phyloP scores from a whole-genome alignment of 2,329 filamentous ascomycete species.

The Sporothrix curviconia region DNA sequence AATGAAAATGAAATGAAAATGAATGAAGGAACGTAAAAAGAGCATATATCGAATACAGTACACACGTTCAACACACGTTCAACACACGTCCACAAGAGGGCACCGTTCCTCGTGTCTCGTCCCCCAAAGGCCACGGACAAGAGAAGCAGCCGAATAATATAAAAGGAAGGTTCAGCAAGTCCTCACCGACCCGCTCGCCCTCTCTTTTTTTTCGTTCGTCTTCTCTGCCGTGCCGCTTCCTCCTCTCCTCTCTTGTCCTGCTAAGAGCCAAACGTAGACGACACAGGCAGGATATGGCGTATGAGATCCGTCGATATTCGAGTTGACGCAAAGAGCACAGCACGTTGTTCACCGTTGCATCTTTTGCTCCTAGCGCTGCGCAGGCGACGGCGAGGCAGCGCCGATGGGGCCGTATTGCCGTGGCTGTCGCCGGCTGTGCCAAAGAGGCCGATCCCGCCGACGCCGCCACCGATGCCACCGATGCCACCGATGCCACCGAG shows the following conservation, averaged over 20 bases:
- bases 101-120: neutral
- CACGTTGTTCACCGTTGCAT: neutral
- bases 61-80: neutral
- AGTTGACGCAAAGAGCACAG: neutral
- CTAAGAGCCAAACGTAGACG: neutral
- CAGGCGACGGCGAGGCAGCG: neutral
- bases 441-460: neutral
- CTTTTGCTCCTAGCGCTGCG: neutral
- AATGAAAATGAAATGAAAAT: neutral
- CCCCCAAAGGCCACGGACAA: neutral
- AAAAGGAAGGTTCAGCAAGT: conserved; percentile 3
- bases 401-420: neutral
- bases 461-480: conserved; percentile 27
- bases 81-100: neutral
- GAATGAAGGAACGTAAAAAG: neutral
- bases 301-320: no score
- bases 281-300: no score
- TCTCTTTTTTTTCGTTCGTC: neutral
- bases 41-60: neutral
- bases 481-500: conserved; percentile 1
- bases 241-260: neutral
- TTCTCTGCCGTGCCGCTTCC: neutral
- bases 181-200: conserved; percentile 16
- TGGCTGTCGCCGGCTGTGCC: neutral
- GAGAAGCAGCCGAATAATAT: neutral